A percentile compares a stretch with the other conserved stretches of the same genome.
These are phyloP conservation scores for Madurella fahalii DNA, from an alignment of 2,329 filamentous ascomycete species.

Conservation along the genomic window DNA sequence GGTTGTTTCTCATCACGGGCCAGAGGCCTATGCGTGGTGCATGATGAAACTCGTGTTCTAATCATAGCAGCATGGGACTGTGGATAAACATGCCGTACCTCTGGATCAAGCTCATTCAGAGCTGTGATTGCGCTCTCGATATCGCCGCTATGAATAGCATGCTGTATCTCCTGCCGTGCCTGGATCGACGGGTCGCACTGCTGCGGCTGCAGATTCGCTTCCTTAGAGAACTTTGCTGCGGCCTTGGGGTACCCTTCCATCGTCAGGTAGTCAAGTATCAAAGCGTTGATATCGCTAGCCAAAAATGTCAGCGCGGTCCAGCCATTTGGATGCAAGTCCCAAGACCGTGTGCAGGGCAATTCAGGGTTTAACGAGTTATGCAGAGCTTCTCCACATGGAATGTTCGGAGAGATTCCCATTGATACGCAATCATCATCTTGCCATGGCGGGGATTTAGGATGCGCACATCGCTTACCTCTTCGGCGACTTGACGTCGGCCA, in stretches of 20 bases:
- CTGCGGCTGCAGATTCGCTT: conserved; percentile 79
- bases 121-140: conserved; percentile 81
- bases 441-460: conserved; percentile 20
- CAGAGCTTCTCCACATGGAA: conserved; percentile 82
- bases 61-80: conserved; percentile 65
- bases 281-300: conserved; percentile 82
- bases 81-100: conserved; percentile 53
- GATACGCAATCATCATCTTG: conserved; percentile 75
- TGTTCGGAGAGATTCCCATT: conserved; percentile 99
- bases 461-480: conserved; percentile 68
- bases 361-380: conserved; percentile 61
- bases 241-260: conserved; percentile 92
- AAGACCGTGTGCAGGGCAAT: conserved; percentile 25
- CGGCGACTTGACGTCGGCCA: conserved; percentile 78
- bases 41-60: conserved; percentile 86
- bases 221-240: conserved; percentile 86
- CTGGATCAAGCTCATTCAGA: conserved; percentile 84
- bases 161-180: conserved; percentile 76
- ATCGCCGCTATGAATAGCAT: conserved; percentile 78
- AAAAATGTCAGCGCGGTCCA: conserved; percentile 16
- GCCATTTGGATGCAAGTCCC: neutral
- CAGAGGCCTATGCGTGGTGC: conserved; percentile 97
- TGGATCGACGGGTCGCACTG: conserved; percentile 70
- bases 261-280: conserved; percentile 96
- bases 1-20: conserved; percentile 87